Evolutionary conservation across 208 protist species (phyloP).

Genomic region (Acanthamoeba polyphaga): DNA sequence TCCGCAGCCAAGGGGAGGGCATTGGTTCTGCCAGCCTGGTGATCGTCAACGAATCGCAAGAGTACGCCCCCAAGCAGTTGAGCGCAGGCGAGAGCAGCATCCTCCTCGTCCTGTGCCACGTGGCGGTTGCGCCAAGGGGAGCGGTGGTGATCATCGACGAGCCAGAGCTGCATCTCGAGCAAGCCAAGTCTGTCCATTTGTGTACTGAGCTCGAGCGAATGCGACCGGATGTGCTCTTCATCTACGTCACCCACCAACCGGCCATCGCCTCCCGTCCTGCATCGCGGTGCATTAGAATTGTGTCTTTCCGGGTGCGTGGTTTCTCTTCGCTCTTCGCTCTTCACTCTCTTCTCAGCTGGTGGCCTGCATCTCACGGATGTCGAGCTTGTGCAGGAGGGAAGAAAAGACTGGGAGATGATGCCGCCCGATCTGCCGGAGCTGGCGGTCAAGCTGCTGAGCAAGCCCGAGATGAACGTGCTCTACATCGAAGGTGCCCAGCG

Average conservation of each 20-base stretch:
- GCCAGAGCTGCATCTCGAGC: constrained; percentile 47
- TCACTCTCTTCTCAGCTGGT: too few species aligned
- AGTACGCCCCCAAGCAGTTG: background rate
- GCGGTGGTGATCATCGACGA: background rate
- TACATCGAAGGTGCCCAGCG: background rate
- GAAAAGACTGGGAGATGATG: too few species aligned
- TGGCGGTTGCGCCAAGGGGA: background rate
- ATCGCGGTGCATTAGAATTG: background rate
- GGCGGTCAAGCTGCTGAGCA: background rate
- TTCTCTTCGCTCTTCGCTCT: too few species aligned
- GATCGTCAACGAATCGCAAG: background rate
- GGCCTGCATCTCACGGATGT: too few species aligned
- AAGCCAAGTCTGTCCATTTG: background rate
- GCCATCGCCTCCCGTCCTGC: background rate
- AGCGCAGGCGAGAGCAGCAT: constrained; percentile 11
- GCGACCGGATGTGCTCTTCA: background rate
- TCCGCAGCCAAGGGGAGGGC: background rate
- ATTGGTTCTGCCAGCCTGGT: background rate
- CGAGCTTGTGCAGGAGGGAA: too few species aligned
- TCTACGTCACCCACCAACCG: constrained; percentile 1
- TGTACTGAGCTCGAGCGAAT: background rate
- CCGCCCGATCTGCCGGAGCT: too few species aligned
- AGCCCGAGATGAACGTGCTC: constrained; percentile 44
- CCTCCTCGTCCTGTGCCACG: background rate
- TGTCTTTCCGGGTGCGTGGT: background rate